These are phyloP conservation scores for Pythium sukuiense DNA, from an alignment of 352 stramenopile species.

Conservation along the genomic window DNA sequence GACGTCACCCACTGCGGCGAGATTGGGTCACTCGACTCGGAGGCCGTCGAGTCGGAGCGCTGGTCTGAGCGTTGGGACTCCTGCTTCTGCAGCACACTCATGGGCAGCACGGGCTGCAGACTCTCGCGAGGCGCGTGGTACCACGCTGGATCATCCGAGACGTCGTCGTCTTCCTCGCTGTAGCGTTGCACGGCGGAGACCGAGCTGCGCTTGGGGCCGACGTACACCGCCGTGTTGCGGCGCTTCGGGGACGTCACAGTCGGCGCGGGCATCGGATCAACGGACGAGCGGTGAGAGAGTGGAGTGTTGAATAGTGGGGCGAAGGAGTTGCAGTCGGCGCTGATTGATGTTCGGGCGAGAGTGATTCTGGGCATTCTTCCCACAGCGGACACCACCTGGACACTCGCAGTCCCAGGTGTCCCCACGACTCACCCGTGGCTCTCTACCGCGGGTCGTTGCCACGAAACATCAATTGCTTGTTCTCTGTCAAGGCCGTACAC, in stretches of 20 bases:
- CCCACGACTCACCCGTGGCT: not conserved
- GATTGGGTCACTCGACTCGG: slow-evolving; percentile 20
- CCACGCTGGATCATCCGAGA: slow-evolving; percentile 68
- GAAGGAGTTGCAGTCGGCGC: not conserved
- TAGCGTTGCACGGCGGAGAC: slow-evolving; percentile 22
- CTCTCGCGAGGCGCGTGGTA: slow-evolving; percentile 63
- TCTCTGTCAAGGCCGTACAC: not conserved
- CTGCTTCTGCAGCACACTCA: slow-evolving; percentile 63
- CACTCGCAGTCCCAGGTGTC: not conserved
- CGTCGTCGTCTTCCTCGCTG: slow-evolving; percentile 54
- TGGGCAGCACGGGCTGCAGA: slow-evolving; percentile 52
- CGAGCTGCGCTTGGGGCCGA: not conserved
- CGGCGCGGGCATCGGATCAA: not conserved
- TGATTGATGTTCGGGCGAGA: not conserved
- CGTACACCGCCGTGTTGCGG: slow-evolving; percentile 3
- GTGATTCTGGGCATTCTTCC: not conserved
- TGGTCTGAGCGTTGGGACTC: slow-evolving; percentile 22
- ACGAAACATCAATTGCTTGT: not conserved
- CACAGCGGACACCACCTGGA: not conserved
- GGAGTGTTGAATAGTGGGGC: not conserved
- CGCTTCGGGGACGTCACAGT: not conserved
- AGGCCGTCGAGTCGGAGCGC: slow-evolving; percentile 12
- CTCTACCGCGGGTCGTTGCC: not conserved
- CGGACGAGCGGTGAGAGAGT: not conserved
- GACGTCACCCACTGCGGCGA: slow-evolving; percentile 18